A percentile compares a stretch with the other conserved stretches of the same genome.
Evolutionary conservation across 352 stramenopile species (phyloP).

Genomic region (Phytophthora citrophthora): DNA sequence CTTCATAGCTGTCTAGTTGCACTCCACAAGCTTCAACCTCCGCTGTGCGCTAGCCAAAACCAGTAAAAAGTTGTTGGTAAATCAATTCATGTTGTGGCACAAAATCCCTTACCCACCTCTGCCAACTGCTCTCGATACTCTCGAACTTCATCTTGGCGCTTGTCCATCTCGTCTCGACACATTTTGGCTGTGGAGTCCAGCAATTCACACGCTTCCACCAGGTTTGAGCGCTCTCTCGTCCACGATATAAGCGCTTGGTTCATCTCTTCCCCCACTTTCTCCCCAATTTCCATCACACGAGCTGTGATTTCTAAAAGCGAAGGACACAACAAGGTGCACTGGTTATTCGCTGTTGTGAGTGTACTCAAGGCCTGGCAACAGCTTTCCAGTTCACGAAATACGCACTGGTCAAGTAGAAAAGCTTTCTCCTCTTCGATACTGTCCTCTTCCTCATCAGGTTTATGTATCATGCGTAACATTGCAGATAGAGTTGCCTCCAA

Average conservation of each 20-base stretch:
- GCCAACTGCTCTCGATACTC: slow-evolving; percentile 30
- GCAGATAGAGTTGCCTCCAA: slow-evolving; percentile 42
- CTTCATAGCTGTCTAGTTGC: slow-evolving; percentile 24
- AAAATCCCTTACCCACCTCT: slow-evolving; percentile 23
- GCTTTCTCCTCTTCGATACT: not conserved
- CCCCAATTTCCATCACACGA: slow-evolving; percentile 3
- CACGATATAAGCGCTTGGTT: slow-evolving; percentile 5
- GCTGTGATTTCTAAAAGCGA: slow-evolving; percentile 19
- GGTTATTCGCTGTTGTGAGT: slow-evolving; percentile 7
- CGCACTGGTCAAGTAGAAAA: slow-evolving; percentile 21
- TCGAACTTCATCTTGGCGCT: slow-evolving; percentile 35
- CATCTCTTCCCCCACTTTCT: too few relatives aligned
- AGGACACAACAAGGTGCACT: slow-evolving; percentile 14
- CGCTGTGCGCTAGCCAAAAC: slow-evolving; percentile 14
- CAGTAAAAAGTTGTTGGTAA: slow-evolving; percentile 5
- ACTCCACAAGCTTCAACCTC: slow-evolving; percentile 32
- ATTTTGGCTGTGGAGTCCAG: slow-evolving; percentile 39
- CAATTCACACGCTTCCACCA: slow-evolving; percentile 26
- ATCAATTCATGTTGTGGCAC: not conserved
- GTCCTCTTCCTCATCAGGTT: not conserved
- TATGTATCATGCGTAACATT: slow-evolving; percentile 16
- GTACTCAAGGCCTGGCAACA: slow-evolving; percentile 32
- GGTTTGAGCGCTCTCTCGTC: too few relatives aligned
- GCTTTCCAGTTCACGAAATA: slow-evolving; percentile 17
- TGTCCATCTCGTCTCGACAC: slow-evolving; percentile 48